Percentiles rank a stretch among this genome's conserved stretches.
These are phyloP conservation scores for Agaricus subrufescens DNA, from an alignment of 768 basidiomycete species.

Conservation along the genomic window DNA sequence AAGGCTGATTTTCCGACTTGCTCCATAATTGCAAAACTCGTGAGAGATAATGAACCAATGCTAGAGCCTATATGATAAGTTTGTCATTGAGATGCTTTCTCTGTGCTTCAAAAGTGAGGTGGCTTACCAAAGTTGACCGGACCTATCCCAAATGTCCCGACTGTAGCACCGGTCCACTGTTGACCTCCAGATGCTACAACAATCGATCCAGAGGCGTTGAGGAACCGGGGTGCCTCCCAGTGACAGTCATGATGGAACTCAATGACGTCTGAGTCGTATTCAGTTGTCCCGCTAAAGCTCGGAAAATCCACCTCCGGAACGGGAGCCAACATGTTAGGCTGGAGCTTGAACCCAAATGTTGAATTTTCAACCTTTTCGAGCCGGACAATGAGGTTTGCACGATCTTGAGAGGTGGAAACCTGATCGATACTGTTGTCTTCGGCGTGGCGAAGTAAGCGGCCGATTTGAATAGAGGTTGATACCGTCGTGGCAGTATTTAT, in stretches of 20 bases:
- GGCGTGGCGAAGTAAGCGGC: background rate
- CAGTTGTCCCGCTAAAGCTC: background rate
- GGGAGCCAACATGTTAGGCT: background rate
- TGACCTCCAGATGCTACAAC: background rate
- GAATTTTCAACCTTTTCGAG: constrained; percentile 3
- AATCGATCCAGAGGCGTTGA: background rate
- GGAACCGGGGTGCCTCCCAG: constrained; percentile 4
- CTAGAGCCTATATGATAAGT: background rate
- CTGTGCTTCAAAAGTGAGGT: no score
- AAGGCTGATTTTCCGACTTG: background rate
- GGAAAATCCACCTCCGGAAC: background rate
- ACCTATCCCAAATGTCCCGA: no score
- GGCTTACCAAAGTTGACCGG: no score
- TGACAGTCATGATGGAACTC: constrained; percentile 7
- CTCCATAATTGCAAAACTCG: background rate
- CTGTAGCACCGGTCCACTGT: background rate
- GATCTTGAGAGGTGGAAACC: no score
- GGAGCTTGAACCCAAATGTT: constrained; percentile 2
- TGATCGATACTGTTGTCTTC: no score
- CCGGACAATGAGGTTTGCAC: constrained; percentile 6
- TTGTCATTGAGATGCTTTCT: no score
- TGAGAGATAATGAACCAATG: background rate
- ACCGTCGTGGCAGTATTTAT: constrained; percentile 5
- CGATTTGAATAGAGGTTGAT: background rate
- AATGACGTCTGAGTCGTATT: constrained; percentile 4